Evolutionary conservation across 2,329 filamentous ascomycete species (phyloP), one percentile per base, ranked within the genome.

Genomic region (Didymella segeticola): DNA sequence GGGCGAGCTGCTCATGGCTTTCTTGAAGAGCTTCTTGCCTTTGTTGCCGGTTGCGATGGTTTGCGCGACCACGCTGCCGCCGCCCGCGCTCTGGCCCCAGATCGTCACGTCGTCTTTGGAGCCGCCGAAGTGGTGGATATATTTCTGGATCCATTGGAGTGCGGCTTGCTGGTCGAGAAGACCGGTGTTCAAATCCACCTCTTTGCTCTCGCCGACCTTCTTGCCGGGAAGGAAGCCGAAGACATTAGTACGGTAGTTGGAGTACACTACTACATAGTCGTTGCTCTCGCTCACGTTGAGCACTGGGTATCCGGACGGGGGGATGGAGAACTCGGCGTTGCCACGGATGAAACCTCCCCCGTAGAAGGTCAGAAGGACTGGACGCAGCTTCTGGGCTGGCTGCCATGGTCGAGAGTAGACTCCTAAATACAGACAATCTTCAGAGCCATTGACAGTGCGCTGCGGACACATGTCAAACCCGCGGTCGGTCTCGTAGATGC

Each of bases 261-360:
- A 69, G 55, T 80, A 80, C 4, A 82, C 76, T 12, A 81, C 75
- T 4, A 82, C 65, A 41, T 84, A 79, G 62, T 85, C 81, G 53
- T 82, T 83, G 4, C 68, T 54, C 1, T 64, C 59, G 22, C 79
- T 82, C 3, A 80, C 82, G 58, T 86, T 85, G 3, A 88, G 74
- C 4, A 86, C 76, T 0, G 84, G 85, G 61, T 83, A 87, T 1
- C 78, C 82, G 0, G 79, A 72, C 2, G 85, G 84, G 4, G 84
- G 84, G 7, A 86, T 75, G 6, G 67, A 70, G 62, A 86, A 84
- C 30, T 74, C 79, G 0, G 82, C 85, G 25, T 77, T 78, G 7
- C 85, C 86, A 64, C 83, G 74, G 43, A 87, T 83, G 71, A 84
- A 88, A 2, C 78, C 86, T 11, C 85, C 85, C 46, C 85, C 85